Evolutionary conservation across 768 basidiomycete genomes (phyloP).

Genomic region (Boletus speciosus): DNA sequence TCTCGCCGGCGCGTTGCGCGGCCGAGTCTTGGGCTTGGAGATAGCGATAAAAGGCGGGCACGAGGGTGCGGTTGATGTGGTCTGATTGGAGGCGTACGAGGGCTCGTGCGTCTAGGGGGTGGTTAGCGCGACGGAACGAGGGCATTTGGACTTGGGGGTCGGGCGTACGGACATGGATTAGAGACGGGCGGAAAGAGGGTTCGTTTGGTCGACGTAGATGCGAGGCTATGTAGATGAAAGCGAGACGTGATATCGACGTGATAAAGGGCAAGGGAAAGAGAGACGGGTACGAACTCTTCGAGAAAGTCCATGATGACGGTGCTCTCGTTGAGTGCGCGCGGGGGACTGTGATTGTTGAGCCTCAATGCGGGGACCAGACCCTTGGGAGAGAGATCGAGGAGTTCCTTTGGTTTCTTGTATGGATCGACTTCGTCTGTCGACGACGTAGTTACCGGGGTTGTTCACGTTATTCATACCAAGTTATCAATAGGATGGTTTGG

Average conservation of each 20-base stretch:
- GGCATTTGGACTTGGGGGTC: background rate
- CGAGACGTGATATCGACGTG: background rate
- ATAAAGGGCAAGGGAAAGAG: too few species aligned
- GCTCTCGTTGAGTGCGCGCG: slow-evolving; percentile 71
- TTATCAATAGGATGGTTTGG: background rate
- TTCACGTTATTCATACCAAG: background rate
- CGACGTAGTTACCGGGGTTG: too few species aligned
- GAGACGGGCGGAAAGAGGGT: slow-evolving; percentile 55
- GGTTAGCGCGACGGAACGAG: background rate
- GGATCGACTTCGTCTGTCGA: slow-evolving; percentile 72
- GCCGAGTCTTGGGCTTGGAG: slow-evolving; percentile 62
- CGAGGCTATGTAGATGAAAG: slow-evolving; percentile 37
- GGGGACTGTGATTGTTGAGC: slow-evolving; percentile 50
- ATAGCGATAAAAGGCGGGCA: slow-evolving; percentile 73
- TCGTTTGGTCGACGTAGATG: slow-evolving; percentile 43
- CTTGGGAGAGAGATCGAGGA: slow-evolving; percentile 79
- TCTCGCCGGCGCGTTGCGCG: slow-evolving; percentile 49
- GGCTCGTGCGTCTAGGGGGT: slow-evolving; percentile 55
- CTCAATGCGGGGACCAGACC: slow-evolving; percentile 74
- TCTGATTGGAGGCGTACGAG: slow-evolving; percentile 67
- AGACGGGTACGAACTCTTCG: slow-evolving; percentile 54
- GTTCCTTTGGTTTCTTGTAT: slow-evolving; percentile 75
- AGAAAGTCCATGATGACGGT: slow-evolving; percentile 76
- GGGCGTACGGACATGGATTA: slow-evolving; percentile 51
- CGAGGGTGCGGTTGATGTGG: slow-evolving; percentile 57